Conservation (phyloP, 2,329 filamentous ascomycete genomes). For the Pseudogymnoascus sp. region DNA sequence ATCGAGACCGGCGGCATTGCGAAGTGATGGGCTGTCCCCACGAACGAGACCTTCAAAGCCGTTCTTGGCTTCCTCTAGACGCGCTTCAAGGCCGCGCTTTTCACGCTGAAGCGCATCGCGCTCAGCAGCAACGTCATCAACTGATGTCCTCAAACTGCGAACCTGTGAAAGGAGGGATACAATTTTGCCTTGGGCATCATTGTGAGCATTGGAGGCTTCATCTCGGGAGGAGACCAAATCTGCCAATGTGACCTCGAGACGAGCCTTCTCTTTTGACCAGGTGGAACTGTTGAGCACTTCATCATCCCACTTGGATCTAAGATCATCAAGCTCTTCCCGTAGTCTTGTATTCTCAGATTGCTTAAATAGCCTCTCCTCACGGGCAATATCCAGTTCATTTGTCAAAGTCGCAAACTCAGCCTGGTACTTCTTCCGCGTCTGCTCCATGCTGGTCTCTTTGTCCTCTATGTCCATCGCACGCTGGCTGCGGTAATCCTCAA, state of each 20-base stretch:
- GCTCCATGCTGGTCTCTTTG: slow-evolving; percentile 91
- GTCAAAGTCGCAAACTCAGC: slow-evolving; percentile 81
- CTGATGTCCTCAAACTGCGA: slow-evolving; percentile 68
- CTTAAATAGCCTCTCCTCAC: slow-evolving; percentile 79
- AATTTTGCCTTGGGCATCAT: slow-evolving; percentile 88
- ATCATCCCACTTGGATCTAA: slow-evolving; percentile 95
- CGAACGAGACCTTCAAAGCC: slow-evolving; percentile 81
- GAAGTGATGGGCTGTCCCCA: slow-evolving; percentile 78
- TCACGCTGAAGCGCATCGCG: slow-evolving; percentile 78
- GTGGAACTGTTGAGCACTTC: slow-evolving; percentile 96
- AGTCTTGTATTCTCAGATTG: slow-evolving; percentile 80
- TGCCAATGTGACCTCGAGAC: slow-evolving; percentile 80
- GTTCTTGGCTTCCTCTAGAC: slow-evolving; percentile 78
- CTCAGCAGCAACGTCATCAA: slow-evolving; percentile 80
- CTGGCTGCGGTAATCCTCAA: slow-evolving; percentile 94
- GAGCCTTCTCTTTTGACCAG: slow-evolving; percentile 95
- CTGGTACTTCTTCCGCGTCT: slow-evolving; percentile 96
- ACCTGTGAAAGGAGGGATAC: slow-evolving; percentile 87
- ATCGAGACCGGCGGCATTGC: slow-evolving; percentile 82
- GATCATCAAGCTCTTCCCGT: slow-evolving; percentile 90
- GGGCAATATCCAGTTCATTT: slow-evolving; percentile 86
- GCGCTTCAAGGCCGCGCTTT: slow-evolving; percentile 79
- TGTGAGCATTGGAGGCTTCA: slow-evolving; percentile 86
- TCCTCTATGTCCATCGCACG: slow-evolving; percentile 95
- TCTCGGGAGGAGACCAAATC: slow-evolving; percentile 88